Evolutionary conservation across 2,329 filamentous ascomycete species (phyloP).

Genomic region (Neopestalotiopsis clavispora): DNA sequence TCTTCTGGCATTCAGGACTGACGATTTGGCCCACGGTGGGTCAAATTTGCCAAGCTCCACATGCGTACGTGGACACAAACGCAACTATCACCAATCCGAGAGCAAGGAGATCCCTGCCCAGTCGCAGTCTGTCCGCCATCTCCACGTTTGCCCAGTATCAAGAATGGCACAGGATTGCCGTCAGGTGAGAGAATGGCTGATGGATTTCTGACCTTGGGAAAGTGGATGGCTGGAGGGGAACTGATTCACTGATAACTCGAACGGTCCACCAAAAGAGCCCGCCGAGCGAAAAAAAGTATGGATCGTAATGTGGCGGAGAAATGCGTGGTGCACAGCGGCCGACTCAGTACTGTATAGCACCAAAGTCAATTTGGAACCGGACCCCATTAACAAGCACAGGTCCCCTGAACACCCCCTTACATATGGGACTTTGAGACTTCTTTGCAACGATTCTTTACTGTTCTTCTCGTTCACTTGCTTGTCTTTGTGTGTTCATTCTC

Average conservation of each 20-base stretch:
- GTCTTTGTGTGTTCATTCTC: not conserved
- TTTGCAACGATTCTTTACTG: not conserved
- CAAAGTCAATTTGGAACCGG: not conserved
- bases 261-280: constrained; percentile 3
- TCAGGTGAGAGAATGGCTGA: not conserved
- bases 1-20: not conserved
- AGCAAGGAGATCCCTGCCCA: constrained; percentile 11
- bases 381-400: not conserved
- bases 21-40: not conserved
- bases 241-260: not conserved
- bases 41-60: constrained; percentile 14
- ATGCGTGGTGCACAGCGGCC: not conserved
- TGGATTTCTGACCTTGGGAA: not conserved
- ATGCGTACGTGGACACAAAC: constrained; percentile 15
- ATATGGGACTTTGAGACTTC: not conserved
- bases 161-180: not conserved
- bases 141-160: constrained; percentile 5
- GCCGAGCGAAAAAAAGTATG: not conserved
- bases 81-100: constrained; percentile 10
- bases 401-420: constrained; percentile 8
- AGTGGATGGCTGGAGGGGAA: not conserved
- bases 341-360: not conserved
- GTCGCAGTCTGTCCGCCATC: not conserved
- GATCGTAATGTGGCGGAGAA: constrained; percentile 10
- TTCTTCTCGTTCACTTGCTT: not conserved